These are phyloP conservation scores for Knoxdaviesia proteae DNA, from an alignment of 2,329 filamentous ascomycete species.

Conservation along the genomic window DNA sequence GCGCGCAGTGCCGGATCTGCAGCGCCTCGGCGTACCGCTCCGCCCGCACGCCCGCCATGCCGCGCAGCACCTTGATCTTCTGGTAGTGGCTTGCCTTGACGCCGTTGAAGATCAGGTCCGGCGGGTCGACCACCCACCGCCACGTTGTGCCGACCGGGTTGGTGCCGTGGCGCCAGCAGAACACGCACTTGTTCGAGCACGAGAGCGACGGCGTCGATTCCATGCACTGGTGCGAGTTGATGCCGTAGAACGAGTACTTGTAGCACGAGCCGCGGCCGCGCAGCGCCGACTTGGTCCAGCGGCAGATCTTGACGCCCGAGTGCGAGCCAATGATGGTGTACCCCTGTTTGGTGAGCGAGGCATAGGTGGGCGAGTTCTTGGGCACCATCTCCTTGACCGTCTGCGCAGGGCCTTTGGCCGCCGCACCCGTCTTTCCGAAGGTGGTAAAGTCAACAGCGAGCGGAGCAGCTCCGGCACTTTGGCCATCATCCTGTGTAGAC, in stretches of 20 bases:
- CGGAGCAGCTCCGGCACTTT: constrained; percentile 13
- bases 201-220: constrained; percentile 89
- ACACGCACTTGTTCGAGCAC: constrained; percentile 96
- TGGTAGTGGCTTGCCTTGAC: constrained; percentile 86
- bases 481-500: constrained; percentile 12
- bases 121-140: constrained; percentile 88
- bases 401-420: constrained; percentile 19
- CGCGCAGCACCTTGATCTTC: constrained; percentile 94
- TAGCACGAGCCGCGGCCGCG: constrained; percentile 90
- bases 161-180: constrained; percentile 95
- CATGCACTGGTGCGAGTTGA: constrained; percentile 94
- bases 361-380: constrained; percentile 69
- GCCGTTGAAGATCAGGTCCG: constrained; percentile 72
- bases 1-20: constrained; percentile 78
- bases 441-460: constrained; percentile 81
- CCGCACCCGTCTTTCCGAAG: constrained; percentile 30
- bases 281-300: constrained; percentile 94
- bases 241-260: constrained; percentile 95
- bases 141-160: constrained; percentile 93
- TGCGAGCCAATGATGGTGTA: constrained; percentile 91
- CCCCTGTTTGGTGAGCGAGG: constrained; percentile 82
- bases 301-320: constrained; percentile 91
- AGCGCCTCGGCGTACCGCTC: constrained; percentile 87
- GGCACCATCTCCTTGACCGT: constrained; percentile 83
- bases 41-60: constrained; percentile 76